Base-by-base conservation (phyloP, 805 yeast species). In the Hanseniaspora singularis region DNA sequence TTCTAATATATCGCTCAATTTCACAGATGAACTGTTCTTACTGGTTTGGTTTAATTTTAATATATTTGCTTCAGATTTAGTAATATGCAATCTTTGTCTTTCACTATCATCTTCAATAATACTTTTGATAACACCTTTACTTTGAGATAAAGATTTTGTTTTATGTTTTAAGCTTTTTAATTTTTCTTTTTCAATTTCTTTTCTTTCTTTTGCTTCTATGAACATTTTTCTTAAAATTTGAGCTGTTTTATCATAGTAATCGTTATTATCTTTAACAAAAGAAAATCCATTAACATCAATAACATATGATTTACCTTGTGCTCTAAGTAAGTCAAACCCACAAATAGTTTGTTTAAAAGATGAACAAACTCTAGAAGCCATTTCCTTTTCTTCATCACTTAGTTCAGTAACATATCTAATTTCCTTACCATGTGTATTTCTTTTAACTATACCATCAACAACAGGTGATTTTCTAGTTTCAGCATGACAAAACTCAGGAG, bases 221-320 rank as follows among this genome's bases (percentile, higher is more conserved):
- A 92, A 92, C 53, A 84, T 68, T 18, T 79, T 72, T 52, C 95
- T 71, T 53, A 92, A 65, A 30, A 89, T 88, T 38, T 71, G 66
- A 0, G 96, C 76, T 64, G 92, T 80, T 19, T 75, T 71, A 60
- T 87, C 95, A 62, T 92, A 92, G 65, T 92, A 92, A 1, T 73
- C 77, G 50, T 69, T 69, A 57, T 86, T 92, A 62, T 92, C 97
- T 61, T 92, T 92, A 28, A 92, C 99, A 65, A 92, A 92, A 0
- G 96, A 87, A 59, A 92, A 92, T 1, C 99, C 99, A 60, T 92
- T 92, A 32, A 92, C 99, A 63, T 92, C 99, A 62, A 92, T 92
- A 32, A 92, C 98, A 61, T 75, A 92, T 50, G 94, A 81, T 55
- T 76, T 70, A 12, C 95, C 96, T 52, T 81, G 73, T 2, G 88